Conservation (phyloP, 177 flowering plant species). For the Vitis hybrid region DNA sequence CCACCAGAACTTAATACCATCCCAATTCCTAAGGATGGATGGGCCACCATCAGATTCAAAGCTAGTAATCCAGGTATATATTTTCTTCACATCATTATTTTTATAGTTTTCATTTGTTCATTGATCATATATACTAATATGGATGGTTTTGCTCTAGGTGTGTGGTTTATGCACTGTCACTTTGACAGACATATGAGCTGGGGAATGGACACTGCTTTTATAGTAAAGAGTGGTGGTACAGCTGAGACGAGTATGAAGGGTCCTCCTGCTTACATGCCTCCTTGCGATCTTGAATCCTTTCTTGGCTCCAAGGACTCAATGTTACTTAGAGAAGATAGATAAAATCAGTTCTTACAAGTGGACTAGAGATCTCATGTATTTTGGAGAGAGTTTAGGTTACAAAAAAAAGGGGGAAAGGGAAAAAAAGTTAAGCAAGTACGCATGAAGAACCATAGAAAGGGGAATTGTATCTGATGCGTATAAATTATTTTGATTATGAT, state of each 20-base stretch:
- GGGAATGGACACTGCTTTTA: slow-evolving; percentile 8
- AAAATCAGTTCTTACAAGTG: no score
- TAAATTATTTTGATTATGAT: no score
- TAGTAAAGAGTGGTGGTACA: slow-evolving; percentile 10
- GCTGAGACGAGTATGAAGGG: slow-evolving; percentile 2
- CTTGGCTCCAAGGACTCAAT: no score
- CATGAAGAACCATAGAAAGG: no score
- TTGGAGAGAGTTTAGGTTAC: no score
- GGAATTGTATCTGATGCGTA: no score
- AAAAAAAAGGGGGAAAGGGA: no score
- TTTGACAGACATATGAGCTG: background rate
- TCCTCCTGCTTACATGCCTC: background rate
- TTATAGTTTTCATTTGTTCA: no score
- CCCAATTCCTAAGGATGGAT: slow-evolving; percentile 14
- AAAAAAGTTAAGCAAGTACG: no score
- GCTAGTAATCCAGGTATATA: slow-evolving; percentile 23
- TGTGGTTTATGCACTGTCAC: slow-evolving; percentile 12
- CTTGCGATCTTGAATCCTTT: background rate
- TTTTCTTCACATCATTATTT: background rate
- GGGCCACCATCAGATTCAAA: slow-evolving; percentile 18
- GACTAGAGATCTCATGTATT: no score
- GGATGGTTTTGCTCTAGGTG: background rate
- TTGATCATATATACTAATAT: no score
- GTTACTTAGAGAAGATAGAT: no score
- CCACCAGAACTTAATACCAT: slow-evolving; percentile 18